phyloP scores from a whole-genome alignment of 2,329 filamentous ascomycete species.

The Plectosphaerella cucumerina region DNA sequence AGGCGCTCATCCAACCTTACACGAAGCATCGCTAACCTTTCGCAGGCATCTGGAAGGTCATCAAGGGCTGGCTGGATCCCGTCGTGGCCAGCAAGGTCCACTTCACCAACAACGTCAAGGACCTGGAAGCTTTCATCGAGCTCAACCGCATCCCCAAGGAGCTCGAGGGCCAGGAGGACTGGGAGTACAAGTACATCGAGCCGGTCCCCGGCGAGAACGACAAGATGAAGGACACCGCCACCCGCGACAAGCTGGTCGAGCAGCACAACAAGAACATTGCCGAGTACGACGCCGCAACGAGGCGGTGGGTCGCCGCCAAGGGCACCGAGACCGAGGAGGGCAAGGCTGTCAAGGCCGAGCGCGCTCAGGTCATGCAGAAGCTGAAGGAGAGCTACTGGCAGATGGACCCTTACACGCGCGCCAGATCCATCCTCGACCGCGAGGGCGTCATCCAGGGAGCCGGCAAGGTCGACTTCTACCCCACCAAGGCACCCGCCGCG shows the following conservation, averaged over 20 bases:
- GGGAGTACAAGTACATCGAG: conserved; percentile 78
- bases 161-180: conserved; percentile 81
- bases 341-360: conserved; percentile 47
- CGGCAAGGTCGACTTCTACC: conserved; percentile 71
- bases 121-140: conserved; percentile 74
- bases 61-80: conserved; percentile 92
- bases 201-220: conserved; percentile 73
- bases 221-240: conserved; percentile 61
- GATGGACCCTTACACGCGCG: conserved; percentile 81
- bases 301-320: conserved; percentile 65
- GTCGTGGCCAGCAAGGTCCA: conserved; percentile 93
- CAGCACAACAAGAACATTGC: conserved; percentile 63
- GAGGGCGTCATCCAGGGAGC: conserved; percentile 64
- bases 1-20: conserved; percentile 18
- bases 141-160: conserved; percentile 71
- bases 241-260: conserved; percentile 58
- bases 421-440: conserved; percentile 81
- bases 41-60: conserved; percentile 88
- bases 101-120: conserved; percentile 79
- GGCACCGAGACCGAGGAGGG: conserved; percentile 34
- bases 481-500: conserved; percentile 19
- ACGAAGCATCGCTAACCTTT: neutral
- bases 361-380: conserved; percentile 57
- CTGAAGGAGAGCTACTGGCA: conserved; percentile 80
- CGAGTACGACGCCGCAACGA: conserved; percentile 69